Base-by-base conservation (phyloP, 23 red algal species). In the Gracilaria caudata region DNA sequence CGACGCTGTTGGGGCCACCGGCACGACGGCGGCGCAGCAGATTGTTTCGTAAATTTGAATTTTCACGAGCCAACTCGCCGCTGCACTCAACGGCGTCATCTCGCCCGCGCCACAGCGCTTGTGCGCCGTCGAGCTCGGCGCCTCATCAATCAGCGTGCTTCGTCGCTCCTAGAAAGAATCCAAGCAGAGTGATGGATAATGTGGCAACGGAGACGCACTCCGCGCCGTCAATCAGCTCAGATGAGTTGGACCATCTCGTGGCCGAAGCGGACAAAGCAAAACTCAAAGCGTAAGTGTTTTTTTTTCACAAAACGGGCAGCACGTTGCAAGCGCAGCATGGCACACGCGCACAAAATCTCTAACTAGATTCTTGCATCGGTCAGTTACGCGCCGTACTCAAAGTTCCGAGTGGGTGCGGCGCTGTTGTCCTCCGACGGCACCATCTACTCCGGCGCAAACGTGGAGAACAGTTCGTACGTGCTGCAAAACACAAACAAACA, bases 381-480 rank as follows among this genome's bases (percentile, higher is more conserved):
- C 70, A 88, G 84, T 19, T 98, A 98, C 55, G 90, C 92, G 23
- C 90, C 90, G 2, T 98, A 98, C 65, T 93, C 83, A 3, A 86
- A 86, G n/a, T 98, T 98, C 77, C 84, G 84, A 29, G 95, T 98
- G 14, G 95, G 95, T 28, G 95, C 95, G 3, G 79, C 91, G 14
- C 32, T 98, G n/a, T 32, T 87, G 30, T 58, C 57, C 2, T 46
- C 37, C 1, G 87, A 94, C 60, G 85, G 88, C 25, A 68, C 57
- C 49, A 73, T 94, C 4, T 85, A 82, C 51, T 72, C 89, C 16
- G 95, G 95, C 33, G 84, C 85, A 63, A 98, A 98, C 86, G 90
- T 98, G 8, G 95, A 97, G 47, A 97, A 93, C 51, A 82, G 90
- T 21, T 95, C 93, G 85, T 89, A 89, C 65, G 85, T 89, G 3